Conservation (phyloP, 306 rosid genomes). For the Neltuma alba region DNA sequence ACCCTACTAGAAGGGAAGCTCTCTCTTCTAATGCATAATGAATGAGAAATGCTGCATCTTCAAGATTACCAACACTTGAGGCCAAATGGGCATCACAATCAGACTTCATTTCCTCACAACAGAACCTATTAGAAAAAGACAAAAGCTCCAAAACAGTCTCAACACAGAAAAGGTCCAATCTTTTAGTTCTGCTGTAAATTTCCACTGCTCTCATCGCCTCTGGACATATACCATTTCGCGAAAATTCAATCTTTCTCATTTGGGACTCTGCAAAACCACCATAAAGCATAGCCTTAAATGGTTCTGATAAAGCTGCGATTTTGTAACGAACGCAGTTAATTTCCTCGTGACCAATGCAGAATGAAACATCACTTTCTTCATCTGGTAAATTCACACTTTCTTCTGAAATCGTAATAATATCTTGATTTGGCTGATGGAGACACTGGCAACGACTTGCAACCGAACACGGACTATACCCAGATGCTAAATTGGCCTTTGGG, state of each 20-base stretch:
- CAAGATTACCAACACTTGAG: conserved; percentile 51
- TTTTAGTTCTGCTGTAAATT: conserved; percentile 68
- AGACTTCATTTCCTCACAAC: conserved; percentile 77
- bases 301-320: conserved; percentile 67
- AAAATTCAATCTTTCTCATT: conserved; percentile 58
- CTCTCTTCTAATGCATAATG: conserved; percentile 78
- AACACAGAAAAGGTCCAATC: conserved; percentile 57
- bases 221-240: conserved; percentile 61
- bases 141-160: conserved; percentile 68
- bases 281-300: conserved; percentile 71
- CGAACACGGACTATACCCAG: conserved; percentile 51
- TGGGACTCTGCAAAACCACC: conserved; percentile 71
- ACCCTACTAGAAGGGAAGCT: conserved; percentile 65
- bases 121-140: conserved; percentile 73
- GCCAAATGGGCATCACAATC: conserved; percentile 72
- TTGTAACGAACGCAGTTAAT: conserved; percentile 56
- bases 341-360: conserved; percentile 59
- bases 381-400: conserved; percentile 38
- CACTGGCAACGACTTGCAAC: conserved; percentile 55
- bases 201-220: conserved; percentile 74
- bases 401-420: neutral
- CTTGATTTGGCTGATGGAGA: conserved; percentile 40
- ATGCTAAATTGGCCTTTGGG: conserved; percentile 64
- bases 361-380: conserved; percentile 60
- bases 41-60: conserved; percentile 71